These are phyloP conservation scores for Fomitiporia mediterranea DNA, from an alignment of 1,284 basidiomycete genomes.

Conservation along the genomic window DNA sequence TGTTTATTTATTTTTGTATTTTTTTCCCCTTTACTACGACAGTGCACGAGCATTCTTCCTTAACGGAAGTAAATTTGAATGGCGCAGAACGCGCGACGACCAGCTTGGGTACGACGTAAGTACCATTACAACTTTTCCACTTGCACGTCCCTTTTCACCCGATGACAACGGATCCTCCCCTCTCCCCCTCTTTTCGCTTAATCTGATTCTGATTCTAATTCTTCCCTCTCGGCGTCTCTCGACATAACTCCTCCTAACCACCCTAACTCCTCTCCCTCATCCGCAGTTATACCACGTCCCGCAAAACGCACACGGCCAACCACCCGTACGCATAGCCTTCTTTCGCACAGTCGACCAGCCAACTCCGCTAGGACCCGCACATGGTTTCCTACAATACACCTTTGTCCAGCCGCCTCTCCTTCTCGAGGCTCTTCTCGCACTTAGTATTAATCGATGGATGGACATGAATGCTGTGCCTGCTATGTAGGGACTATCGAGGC, in stretches of 20 bases:
- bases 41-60: conserved; percentile 20
- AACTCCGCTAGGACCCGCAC: conserved; percentile 57
- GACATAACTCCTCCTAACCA: not conserved
- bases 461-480: conserved; percentile 43
- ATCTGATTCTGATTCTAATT: not conserved
- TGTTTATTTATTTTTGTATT: not conserved
- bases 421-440: conserved; percentile 56
- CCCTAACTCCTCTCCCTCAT: not conserved
- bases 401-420: conserved; percentile 57
- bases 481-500: no score
- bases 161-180: conserved; percentile 26
- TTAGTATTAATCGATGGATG: conserved; percentile 71
- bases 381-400: conserved; percentile 57
- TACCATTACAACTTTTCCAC: not conserved
- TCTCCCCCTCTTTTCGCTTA: conserved; percentile 51
- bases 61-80: conserved; percentile 38
- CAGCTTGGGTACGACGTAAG: conserved; percentile 19
- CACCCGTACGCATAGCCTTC: conserved; percentile 47
- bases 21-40: not conserved
- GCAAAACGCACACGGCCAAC: conserved; percentile 31
- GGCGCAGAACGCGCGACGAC: conserved; percentile 40
- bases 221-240: not conserved
- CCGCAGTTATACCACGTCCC: conserved; percentile 37
- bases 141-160: conserved; percentile 29
- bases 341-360: conserved; percentile 49